Percentiles rank a stretch among this genome's conserved stretches.
These are phyloP conservation scores for Leucocoprinus sp. DNA, from an alignment of 768 basidiomycete species.

Conservation along the genomic window DNA sequence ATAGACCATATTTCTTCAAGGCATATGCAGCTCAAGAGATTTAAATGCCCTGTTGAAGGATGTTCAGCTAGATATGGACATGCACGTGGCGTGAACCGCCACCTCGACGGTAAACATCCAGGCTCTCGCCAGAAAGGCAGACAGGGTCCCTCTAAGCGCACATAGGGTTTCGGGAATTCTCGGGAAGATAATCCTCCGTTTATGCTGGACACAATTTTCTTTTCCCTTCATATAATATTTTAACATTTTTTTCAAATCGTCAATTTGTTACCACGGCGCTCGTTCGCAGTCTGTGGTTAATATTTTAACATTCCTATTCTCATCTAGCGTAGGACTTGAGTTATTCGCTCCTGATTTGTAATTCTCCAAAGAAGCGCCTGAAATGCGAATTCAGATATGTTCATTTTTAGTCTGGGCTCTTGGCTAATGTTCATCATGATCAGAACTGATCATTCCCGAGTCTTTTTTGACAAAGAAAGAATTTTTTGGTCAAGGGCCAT, in stretches of 20 bases:
- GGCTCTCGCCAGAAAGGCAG: slow-evolving; percentile 7
- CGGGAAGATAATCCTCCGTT: too few species aligned
- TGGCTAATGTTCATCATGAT: too few species aligned
- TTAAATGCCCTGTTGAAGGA: background rate
- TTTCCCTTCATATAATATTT: background rate
- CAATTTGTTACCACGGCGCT: too few species aligned
- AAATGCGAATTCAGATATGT: too few species aligned
- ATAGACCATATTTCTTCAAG: slow-evolving; percentile 7
- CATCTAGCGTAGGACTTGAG: too few species aligned
- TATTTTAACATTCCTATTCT: too few species aligned
- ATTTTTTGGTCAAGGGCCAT: background rate
- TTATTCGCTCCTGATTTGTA: too few species aligned
- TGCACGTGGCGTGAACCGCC: slow-evolving; percentile 8
- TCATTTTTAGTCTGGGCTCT: too few species aligned
- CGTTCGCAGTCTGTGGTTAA: too few species aligned
- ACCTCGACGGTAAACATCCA: slow-evolving; percentile 9
- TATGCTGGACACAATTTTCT: background rate
- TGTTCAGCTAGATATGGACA: slow-evolving; percentile 8
- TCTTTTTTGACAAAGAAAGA: background rate
- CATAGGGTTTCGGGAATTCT: background rate
- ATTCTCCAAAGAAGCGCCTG: too few species aligned
- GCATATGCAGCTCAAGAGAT: slow-evolving; percentile 7
- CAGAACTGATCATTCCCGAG: too few species aligned
- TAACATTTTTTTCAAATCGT: too few species aligned
- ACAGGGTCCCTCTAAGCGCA: slow-evolving; percentile 1